Conservation (phyloP, 2,329 filamentous ascomycete genomes). For the Colletotrichum sp. region DNA sequence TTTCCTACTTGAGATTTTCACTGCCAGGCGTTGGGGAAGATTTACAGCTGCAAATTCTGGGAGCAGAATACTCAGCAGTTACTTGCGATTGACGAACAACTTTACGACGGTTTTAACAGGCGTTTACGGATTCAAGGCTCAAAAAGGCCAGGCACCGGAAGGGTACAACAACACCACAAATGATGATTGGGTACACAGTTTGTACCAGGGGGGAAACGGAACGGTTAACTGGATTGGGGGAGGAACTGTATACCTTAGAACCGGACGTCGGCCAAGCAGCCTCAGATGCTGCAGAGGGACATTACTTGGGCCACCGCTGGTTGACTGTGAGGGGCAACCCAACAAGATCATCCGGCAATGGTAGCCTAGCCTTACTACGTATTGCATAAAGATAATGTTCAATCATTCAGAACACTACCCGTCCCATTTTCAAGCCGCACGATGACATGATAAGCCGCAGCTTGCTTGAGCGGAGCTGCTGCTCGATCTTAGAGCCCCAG, state of each 20-base stretch:
- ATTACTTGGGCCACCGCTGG: background rate
- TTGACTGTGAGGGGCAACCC: background rate
- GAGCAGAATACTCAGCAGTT: background rate
- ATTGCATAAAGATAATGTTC: slow-evolving; percentile 20
- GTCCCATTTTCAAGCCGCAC: background rate
- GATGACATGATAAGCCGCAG: background rate
- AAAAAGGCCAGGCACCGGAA: background rate
- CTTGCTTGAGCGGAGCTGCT: background rate
- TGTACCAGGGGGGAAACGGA: background rate
- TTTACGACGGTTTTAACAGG: slow-evolving; percentile 10
- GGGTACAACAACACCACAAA: background rate
- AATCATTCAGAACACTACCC: slow-evolving; percentile 1
- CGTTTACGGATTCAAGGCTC: slow-evolving; percentile 9
- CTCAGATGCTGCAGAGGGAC: background rate
- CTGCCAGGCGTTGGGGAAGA: slow-evolving; percentile 8
- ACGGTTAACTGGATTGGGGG: background rate
- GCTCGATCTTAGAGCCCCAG: background rate
- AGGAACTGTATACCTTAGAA: background rate
- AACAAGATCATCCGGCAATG: background rate
- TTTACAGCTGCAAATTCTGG: background rate
- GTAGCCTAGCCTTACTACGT: background rate
- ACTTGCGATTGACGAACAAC: slow-evolving; percentile 13
- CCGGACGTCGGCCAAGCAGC: background rate
- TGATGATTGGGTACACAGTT: background rate
- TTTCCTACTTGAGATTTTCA: background rate